Conservation (phyloP, 768 basidiomycete genomes). For the Phaeotremella skinneri region DNA sequence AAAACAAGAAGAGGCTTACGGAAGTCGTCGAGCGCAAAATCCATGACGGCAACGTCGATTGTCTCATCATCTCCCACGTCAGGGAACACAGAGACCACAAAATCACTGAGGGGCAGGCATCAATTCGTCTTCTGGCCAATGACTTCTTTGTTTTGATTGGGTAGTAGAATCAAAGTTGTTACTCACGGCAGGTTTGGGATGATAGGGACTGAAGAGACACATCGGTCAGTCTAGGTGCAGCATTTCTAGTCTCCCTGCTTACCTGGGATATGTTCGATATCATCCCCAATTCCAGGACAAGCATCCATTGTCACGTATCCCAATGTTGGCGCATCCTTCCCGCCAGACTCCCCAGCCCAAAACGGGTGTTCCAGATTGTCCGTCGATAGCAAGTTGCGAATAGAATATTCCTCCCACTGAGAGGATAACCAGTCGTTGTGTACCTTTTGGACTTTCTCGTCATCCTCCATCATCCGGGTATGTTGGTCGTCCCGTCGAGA, state of each 20-base stretch:
- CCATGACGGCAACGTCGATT: constrained; percentile 47
- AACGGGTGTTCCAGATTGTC: constrained; percentile 7
- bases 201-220: background rate
- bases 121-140: background rate
- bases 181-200: background rate
- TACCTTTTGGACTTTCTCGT: constrained; percentile 17
- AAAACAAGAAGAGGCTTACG: constrained; percentile 32
- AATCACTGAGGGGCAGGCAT: constrained; percentile 31
- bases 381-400: background rate
- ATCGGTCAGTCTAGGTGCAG: background rate
- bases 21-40: constrained; percentile 49
- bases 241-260: constrained; percentile 7
- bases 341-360: background rate
- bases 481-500: background rate
- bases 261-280: constrained; percentile 49
- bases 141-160: background rate
- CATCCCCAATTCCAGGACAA: constrained; percentile 45
- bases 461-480: constrained; percentile 16
- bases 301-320: constrained; percentile 38
- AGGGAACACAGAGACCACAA: constrained; percentile 37
- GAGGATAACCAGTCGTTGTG: constrained; percentile 22
- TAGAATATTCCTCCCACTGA: constrained; percentile 32
- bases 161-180: too few relatives aligned
- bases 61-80: constrained; percentile 31
- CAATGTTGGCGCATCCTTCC: constrained; percentile 15